These are phyloP conservation scores for Eutypa lata DNA, from an alignment of 2,329 filamentous ascomycete species.

Conservation along the genomic window DNA sequence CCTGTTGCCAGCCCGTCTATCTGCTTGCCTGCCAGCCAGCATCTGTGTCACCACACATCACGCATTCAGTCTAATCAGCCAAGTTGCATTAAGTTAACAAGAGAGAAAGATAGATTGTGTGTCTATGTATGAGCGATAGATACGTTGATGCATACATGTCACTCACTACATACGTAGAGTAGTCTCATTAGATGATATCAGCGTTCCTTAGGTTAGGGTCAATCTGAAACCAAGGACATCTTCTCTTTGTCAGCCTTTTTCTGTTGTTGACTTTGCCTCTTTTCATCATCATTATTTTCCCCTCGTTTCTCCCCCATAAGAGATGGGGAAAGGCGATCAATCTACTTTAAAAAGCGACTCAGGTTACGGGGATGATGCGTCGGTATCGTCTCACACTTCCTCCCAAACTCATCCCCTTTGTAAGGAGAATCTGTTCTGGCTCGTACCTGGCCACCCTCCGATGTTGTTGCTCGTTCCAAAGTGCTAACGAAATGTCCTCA, in stretches of 20 bases:
- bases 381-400: constrained; percentile 25
- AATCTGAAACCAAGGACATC: not conserved
- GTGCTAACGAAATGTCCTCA: constrained; percentile 10
- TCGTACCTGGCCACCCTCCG: constrained; percentile 1
- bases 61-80: too few relatives aligned
- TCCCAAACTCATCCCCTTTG: constrained; percentile 29
- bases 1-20: too few relatives aligned
- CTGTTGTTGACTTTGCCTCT: constrained; percentile 11
- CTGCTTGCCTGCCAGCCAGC: too few relatives aligned
- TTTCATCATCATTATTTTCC: constrained; percentile 11
- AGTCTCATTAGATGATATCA: not conserved
- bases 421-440: constrained; percentile 17
- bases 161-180: too few relatives aligned
- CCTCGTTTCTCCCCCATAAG: constrained; percentile 17
- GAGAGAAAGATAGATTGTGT: not conserved
- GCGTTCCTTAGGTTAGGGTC: not conserved
- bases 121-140: not conserved
- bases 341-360: constrained; percentile 33
- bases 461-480: constrained; percentile 2
- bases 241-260: not conserved
- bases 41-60: too few relatives aligned
- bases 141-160: too few relatives aligned
- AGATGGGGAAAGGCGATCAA: constrained; percentile 34
- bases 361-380: constrained; percentile 32
- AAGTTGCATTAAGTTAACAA: too few relatives aligned